Evolutionary conservation across 2,329 filamentous ascomycete genomes (phyloP), one percentile per base, ranked within the genome.

Genomic region (Coniochaeta sp.): DNA sequence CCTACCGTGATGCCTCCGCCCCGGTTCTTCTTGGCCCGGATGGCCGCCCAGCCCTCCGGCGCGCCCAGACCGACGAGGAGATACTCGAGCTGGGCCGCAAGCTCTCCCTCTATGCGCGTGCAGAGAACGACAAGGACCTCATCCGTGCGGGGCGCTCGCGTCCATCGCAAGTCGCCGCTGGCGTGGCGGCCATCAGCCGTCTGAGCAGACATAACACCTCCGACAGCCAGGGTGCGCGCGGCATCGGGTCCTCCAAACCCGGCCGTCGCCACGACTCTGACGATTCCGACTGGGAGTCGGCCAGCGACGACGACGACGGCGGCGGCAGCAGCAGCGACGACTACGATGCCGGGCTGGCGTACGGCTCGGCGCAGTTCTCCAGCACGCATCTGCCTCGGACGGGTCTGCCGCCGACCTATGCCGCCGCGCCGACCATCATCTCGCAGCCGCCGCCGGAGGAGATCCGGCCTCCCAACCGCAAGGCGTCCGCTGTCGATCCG

Each of bases 261-360:
- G 70, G 70, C 34, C 70, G 70, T 24, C 69, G 72, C n/a, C 69
- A 68, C n/a, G 69, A 72, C 68, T 73, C 63, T 62, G 81, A 80
- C 34, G 79, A 84, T 47, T 76, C 76, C 1, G 81, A 83, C 60
- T 85, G 82, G 82, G 82, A 85, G 69, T 82, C 81, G 54, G 79
- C 81, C 28, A 82, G 64, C 32, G 67, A 68, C 56, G 67, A 68
- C 56, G 67, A 66, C 55, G 72, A 73, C 59, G 75, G 75, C 55
- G 72, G 73, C 59, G 75, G 75, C 19, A 56, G 54, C 34, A 73
- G 72, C 16, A 80, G 77, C 55, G 72, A 73, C 26, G 74, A 72
- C 58, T 70, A 74, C 55, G 74, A 75, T 60, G 74, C 73, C 42
- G 74, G 69, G 17, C 71, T 81, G 40, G 77, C 73, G 7, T 81